These are phyloP conservation scores for Metschnikowia continentalis DNA, from an alignment of 805 yeast species.

Conservation along the genomic window DNA sequence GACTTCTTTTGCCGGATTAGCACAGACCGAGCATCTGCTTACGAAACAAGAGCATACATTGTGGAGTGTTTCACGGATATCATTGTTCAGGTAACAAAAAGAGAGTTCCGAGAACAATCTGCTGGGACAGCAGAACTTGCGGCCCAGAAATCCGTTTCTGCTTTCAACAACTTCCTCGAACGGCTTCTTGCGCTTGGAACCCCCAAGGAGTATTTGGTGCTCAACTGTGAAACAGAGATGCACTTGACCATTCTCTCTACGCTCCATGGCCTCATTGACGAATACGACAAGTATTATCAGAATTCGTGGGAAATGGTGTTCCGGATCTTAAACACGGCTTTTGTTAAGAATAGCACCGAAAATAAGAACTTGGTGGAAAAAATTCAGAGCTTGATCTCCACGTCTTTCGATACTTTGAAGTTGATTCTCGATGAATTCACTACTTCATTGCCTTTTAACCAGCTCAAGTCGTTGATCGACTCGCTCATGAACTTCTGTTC, in stretches of 20 bases:
- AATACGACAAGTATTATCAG: slow-evolving; percentile 58
- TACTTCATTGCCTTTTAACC: slow-evolving; percentile 62
- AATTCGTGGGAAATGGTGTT: slow-evolving; percentile 76
- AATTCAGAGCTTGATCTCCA: slow-evolving; percentile 49
- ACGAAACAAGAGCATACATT: slow-evolving; percentile 44
- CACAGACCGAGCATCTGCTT: slow-evolving; percentile 37
- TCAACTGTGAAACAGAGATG: slow-evolving; percentile 64
- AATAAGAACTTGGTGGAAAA: slow-evolving; percentile 42
- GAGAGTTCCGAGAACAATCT: slow-evolving; percentile 32
- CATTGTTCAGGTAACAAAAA: slow-evolving; percentile 36
- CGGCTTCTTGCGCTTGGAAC: slow-evolving; percentile 35
- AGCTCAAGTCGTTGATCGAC: slow-evolving; percentile 62
- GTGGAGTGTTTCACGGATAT: slow-evolving; percentile 51
- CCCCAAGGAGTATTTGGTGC: slow-evolving; percentile 41
- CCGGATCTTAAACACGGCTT: slow-evolving; percentile 56
- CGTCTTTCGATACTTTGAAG: slow-evolving; percentile 79
- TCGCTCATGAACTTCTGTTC: slow-evolving; percentile 66
- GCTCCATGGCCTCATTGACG: slow-evolving; percentile 69
- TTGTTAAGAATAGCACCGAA: slow-evolving; percentile 25
- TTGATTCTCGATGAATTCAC: slow-evolving; percentile 83
- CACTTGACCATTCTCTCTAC: slow-evolving; percentile 59
- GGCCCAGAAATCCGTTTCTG: slow-evolving; percentile 46
- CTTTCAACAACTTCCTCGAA: slow-evolving; percentile 44
- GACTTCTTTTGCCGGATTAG: slow-evolving; percentile 45
- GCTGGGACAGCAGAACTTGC: slow-evolving; percentile 25